Percentiles rank a stretch among this genome's conserved stretches.
Conservation (phyloP, 768 basidiomycete genomes). For the Trametes sanguinea region DNA sequence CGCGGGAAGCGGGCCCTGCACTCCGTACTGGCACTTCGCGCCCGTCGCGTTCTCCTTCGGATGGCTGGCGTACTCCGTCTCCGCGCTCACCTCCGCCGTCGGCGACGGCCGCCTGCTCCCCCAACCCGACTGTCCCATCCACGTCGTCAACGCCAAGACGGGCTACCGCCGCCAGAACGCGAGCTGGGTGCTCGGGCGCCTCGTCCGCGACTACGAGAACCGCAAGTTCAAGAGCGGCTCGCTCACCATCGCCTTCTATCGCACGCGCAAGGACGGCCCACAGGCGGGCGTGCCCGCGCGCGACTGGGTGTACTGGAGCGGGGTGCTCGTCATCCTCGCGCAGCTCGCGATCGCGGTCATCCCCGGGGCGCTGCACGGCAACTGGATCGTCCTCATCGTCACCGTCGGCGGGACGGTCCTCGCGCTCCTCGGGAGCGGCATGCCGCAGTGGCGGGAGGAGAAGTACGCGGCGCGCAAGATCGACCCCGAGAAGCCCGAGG, state of each 20-base stretch:
- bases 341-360: slow-evolving; percentile 35
- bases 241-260: slow-evolving; percentile 28
- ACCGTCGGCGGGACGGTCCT: slow-evolving; percentile 33
- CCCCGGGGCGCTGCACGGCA: slow-evolving; percentile 28
- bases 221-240: slow-evolving; percentile 20
- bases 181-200: slow-evolving; percentile 34
- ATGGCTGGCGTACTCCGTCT: slow-evolving; percentile 37
- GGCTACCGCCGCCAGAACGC: slow-evolving; percentile 32
- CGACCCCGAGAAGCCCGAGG: slow-evolving; percentile 21
- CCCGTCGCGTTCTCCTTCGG: slow-evolving; percentile 39
- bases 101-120: slow-evolving; percentile 34
- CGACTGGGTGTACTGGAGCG: slow-evolving; percentile 34
- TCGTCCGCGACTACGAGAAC: slow-evolving; percentile 32
- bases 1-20: slow-evolving; percentile 22
- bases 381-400: slow-evolving; percentile 36
- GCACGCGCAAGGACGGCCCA: slow-evolving; percentile 7
- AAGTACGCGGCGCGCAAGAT: slow-evolving; percentile 32
- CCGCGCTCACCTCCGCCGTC: slow-evolving; percentile 27
- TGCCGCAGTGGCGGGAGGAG: slow-evolving; percentile 36
- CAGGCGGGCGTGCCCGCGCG: slow-evolving; percentile 25
- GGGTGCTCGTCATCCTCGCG: slow-evolving; percentile 27
- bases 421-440: slow-evolving; percentile 26
- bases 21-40: slow-evolving; percentile 15
- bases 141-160: slow-evolving; percentile 27
- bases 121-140: slow-evolving; percentile 26